Evolutionary conservation across 805 yeast species (phyloP), one percentile per base, ranked within the genome.

Genomic region (Ogataea pilisensis): DNA sequence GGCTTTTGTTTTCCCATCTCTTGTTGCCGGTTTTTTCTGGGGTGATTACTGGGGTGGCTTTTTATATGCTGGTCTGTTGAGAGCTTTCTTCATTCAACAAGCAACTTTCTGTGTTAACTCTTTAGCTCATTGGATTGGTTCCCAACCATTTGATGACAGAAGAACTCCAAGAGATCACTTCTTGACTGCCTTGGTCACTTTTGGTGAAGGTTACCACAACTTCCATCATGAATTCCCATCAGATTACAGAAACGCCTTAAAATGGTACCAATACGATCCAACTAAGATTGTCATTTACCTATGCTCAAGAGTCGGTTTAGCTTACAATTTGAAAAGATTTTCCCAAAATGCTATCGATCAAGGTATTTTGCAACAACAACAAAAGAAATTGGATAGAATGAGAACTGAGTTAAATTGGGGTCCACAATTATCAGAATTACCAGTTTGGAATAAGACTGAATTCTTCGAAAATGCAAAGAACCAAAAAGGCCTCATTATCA

Each of bases 161-260:
- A 80, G 90, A 75, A 83, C 91, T 26, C 93, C 93, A 52, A 75
- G 93, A 66, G 91, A 85, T 65, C 89, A 84, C 63, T 76, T 79
- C 59, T 56, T 85, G 47, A 84, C 93, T 37, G 93, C 93, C 4
- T 67, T 85, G 44, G 88, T 84, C 44, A 85, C 95, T 0, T 84
- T 85, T 57, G 95, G 95, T 64, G 95, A 85, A 67, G 95, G 95
- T 48, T 84, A 85, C 72, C 93, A 85, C 59, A 85, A 85, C 67
- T 85, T 85, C 79, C 95, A 85, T 64, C 95, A 85, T 63, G 95
- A 85, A 70, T 85, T 85, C 75, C 93, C 95, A 55, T 76, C 86
- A 16, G 95, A 85, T 67, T 85, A 85, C 75, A 78, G 95, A 75
- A 85, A 85, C 60, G 93, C 93, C 28, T 73, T 85, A 59, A 82